Evolutionary conservation across 2,329 filamentous ascomycete genomes (phyloP).

Genomic region (Epicoccum sorghinum): DNA sequence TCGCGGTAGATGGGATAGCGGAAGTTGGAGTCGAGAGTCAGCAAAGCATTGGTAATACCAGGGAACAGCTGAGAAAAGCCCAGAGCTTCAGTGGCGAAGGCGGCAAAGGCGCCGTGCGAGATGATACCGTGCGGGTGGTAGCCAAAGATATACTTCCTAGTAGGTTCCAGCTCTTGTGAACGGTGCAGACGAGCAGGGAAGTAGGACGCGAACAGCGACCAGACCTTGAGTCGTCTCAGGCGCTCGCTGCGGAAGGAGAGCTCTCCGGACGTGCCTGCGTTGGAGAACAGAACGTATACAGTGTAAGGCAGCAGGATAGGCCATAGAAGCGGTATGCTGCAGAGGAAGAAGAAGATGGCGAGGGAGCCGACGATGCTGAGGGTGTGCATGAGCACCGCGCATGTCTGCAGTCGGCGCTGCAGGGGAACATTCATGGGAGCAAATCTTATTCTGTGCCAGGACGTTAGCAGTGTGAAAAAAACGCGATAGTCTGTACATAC

Average conservation of each 20-base stretch:
- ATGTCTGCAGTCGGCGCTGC: constrained; percentile 57
- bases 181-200: constrained; percentile 90
- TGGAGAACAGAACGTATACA: constrained; percentile 81
- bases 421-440: constrained; percentile 77
- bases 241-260: constrained; percentile 76
- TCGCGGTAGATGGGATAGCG: constrained; percentile 92
- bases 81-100: constrained; percentile 88
- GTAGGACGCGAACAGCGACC: constrained; percentile 90
- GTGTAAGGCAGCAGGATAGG: constrained; percentile 78
- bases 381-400: constrained; percentile 57
- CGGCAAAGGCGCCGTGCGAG: constrained; percentile 90
- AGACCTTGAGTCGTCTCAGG: constrained; percentile 74
- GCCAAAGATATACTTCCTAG: constrained; percentile 92
- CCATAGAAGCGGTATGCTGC: constrained; percentile 91
- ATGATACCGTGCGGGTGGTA: constrained; percentile 99
- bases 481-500: constrained; percentile 33
- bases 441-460: constrained; percentile 70
- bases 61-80: constrained; percentile 89
- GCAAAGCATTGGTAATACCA: constrained; percentile 89
- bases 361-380: constrained; percentile 59
- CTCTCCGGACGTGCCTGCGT: constrained; percentile 75
- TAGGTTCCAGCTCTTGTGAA: constrained; percentile 76
- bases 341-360: constrained; percentile 86
- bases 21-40: constrained; percentile 97
- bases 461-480: background rate